phyloP scores from a whole-genome alignment of 1,284 basidiomycete species.

The Leccinum griseonigrum region DNA sequence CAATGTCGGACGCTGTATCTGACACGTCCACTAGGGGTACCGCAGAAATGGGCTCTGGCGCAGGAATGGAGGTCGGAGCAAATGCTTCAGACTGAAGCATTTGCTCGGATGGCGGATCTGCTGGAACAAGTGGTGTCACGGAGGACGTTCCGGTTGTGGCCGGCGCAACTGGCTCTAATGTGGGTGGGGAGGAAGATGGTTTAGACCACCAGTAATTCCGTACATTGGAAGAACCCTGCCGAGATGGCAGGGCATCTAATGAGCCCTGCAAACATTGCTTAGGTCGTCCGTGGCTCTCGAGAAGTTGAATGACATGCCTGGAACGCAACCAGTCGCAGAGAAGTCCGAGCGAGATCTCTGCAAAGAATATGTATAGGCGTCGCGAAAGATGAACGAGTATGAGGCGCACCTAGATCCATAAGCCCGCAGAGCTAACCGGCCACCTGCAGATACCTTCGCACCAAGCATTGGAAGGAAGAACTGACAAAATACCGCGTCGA shows the following conservation, averaged over 20 bases:
- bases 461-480: slow-evolving; percentile 18
- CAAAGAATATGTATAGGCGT: slow-evolving; percentile 13
- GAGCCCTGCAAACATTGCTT: slow-evolving; percentile 10
- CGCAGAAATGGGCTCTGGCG: slow-evolving; percentile 6
- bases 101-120: not conserved
- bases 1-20: slow-evolving; percentile 14
- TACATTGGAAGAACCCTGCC: slow-evolving; percentile 7
- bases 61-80: not conserved
- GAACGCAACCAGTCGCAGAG: slow-evolving; percentile 12
- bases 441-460: slow-evolving; percentile 20
- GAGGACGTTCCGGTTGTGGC: not conserved
- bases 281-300: not conserved
- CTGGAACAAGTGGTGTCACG: not conserved
- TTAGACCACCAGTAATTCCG: slow-evolving; percentile 36
- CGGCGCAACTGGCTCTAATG: slow-evolving; percentile 6
- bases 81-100: not conserved
- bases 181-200: slow-evolving; percentile 9
- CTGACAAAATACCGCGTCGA: not conserved
- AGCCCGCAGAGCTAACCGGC: slow-evolving; percentile 27
- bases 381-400: not conserved
- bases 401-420: slow-evolving; percentile 22
- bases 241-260: not conserved
- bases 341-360: slow-evolving; percentile 11
- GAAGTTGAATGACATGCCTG: slow-evolving; percentile 22
- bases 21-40: slow-evolving; percentile 11